A percentile compares a stretch with the other conserved stretches of the same genome.
Evolutionary conservation across 2,329 filamentous ascomycete genomes (phyloP).

Genomic region (Sporothrix mexicana): DNA sequence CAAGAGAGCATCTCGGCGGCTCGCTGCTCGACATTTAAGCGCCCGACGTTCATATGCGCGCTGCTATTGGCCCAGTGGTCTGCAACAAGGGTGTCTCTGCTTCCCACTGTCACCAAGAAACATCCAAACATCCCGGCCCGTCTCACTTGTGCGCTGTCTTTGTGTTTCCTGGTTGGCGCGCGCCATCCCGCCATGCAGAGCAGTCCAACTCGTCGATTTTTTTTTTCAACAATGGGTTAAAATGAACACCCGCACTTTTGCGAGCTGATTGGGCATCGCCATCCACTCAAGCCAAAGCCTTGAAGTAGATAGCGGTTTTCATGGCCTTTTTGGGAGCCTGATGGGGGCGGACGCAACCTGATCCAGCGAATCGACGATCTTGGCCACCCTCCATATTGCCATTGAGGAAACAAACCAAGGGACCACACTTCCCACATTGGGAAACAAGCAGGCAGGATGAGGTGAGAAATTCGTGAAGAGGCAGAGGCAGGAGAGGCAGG

Average conservation of each 20-base stretch:
- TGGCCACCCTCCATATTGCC: constrained; percentile 31
- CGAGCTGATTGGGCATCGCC: constrained; percentile 45
- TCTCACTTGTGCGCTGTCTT: constrained; percentile 12
- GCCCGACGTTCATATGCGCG: constrained; percentile 35
- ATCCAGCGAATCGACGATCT: constrained; percentile 27
- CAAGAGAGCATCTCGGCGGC: constrained; percentile 24
- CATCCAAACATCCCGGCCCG: constrained; percentile 26
- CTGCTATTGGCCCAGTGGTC: constrained; percentile 39
- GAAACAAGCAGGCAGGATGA: neutral
- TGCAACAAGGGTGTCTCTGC: constrained; percentile 27
- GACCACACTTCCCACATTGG: neutral
- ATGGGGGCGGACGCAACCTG: constrained; percentile 17
- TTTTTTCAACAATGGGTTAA: constrained; percentile 40
- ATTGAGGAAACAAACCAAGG: constrained; percentile 17
- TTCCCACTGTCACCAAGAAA: constrained; percentile 22
- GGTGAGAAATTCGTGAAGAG: neutral
- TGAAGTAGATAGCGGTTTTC: neutral
- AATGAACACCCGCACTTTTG: constrained; percentile 45
- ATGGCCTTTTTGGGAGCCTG: constrained; percentile 9
- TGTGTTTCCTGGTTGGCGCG: constrained; percentile 46
- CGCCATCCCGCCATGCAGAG: constrained; percentile 47
- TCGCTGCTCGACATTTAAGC: constrained; percentile 38
- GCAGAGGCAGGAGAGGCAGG: neutral
- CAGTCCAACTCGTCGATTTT: neutral
- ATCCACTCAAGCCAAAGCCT: neutral